Base-by-base conservation (phyloP, 805 yeast species). In the Wickerhamomyces tratensis region DNA sequence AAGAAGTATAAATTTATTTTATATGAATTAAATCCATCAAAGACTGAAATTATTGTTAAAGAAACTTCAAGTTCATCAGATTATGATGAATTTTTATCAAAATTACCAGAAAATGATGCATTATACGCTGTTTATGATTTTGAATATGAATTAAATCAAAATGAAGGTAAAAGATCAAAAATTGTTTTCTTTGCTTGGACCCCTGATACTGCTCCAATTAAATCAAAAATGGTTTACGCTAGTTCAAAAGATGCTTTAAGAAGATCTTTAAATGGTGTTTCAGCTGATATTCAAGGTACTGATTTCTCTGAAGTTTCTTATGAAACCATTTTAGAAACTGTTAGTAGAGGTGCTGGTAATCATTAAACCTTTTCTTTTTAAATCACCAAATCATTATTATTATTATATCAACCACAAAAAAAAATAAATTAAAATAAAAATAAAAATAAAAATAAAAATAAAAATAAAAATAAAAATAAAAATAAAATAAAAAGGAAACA, bases 201-300 rank as follows among this genome's bases (percentile, higher is more conserved):
- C 49, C 98, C 98, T 58, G 98, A 93, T 64, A 86, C 95, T 48
- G 96, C 98, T 43, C 87, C 93, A 48, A 81, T 93, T 59, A 84
- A 94, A 74, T 66, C 88, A 56, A 93, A 93, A 84, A 93, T 93
- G 98, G 85, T 91, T 49, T 91, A 89, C 72, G 98, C 98, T 39
- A 79, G 96, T n/a, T 89, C 98, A 47, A 88, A 88, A 71, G 98
- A 89, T 58, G 96, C 97, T 40, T 77, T 93, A 61, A 91, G 98
- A 76, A 87, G 96, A 71, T 91, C 98, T 44, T 75, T 93, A 62
- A 91, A 86, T 65, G 98, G 98, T 67, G 80, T 93, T 53, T 72
- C 96, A 44, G 67, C 95, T 54, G 98, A 93, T 62, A 75, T 93
- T 60, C 98, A 93, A 74, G 98, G 98, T 62, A 93, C 98, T 46